phyloP scores from a whole-genome alignment of 139 green algal species.

The Chlamydomonas sp. region DNA sequence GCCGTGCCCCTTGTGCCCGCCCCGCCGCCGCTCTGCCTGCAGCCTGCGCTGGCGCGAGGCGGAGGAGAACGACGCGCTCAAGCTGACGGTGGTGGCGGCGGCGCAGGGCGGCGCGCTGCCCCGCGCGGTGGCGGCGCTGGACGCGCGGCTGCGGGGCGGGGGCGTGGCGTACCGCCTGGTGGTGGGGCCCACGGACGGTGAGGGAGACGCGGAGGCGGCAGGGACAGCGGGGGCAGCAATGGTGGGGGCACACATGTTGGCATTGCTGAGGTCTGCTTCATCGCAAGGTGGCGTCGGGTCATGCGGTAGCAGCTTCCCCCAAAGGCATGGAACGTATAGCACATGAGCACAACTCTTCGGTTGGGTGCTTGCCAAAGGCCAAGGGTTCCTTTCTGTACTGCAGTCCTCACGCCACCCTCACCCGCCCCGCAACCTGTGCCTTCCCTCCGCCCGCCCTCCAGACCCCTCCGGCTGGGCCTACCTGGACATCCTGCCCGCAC shows the following conservation, averaged over 20 bases:
- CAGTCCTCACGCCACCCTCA: too few relatives aligned
- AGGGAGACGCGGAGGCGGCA: background rate
- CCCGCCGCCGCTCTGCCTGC: background rate
- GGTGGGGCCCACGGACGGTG: slow-evolving; percentile 19
- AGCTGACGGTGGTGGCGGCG: slow-evolving; percentile 1
- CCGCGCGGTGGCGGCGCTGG: background rate
- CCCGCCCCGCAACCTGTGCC: background rate
- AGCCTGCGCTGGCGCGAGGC: slow-evolving; percentile 3
- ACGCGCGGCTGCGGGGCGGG: background rate
- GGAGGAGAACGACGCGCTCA: slow-evolving; percentile 14
- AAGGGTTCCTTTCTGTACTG: too few relatives aligned
- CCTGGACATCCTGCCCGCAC: slow-evolving; percentile 27
- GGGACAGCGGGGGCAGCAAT: background rate
- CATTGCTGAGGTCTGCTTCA: too few relatives aligned
- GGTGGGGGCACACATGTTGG: too few relatives aligned
- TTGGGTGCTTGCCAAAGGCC: too few relatives aligned
- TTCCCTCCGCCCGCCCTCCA: background rate
- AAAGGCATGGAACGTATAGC: too few relatives aligned
- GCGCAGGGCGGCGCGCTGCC: background rate
- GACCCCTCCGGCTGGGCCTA: slow-evolving; percentile 33
- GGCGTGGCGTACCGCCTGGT: slow-evolving; percentile 20
- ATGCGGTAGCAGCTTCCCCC: too few relatives aligned
- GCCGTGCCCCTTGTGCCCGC: background rate
- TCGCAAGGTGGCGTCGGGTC: too few relatives aligned
- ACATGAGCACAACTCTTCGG: too few relatives aligned